phyloP scores from a whole-genome alignment of 1,139 yeast species.

The Sugiyamaella neomexicana region DNA sequence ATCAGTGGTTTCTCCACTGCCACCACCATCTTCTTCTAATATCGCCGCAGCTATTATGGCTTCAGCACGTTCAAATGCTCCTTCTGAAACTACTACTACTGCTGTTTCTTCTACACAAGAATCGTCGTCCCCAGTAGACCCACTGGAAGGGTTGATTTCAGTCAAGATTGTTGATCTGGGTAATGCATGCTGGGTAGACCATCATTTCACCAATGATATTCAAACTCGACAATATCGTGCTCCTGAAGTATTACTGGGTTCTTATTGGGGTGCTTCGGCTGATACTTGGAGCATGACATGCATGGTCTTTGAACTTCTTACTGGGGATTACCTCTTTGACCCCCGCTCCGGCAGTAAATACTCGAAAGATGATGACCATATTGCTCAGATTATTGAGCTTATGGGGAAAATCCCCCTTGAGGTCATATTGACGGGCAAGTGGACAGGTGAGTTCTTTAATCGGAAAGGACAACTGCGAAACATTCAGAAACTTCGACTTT shows the following conservation, averaged over 20 bases:
- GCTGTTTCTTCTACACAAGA: constrained; percentile 14
- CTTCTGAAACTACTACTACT: constrained; percentile 14
- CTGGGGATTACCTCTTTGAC: constrained; percentile 84
- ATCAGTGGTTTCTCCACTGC: neutral
- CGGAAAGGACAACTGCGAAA: constrained; percentile 54
- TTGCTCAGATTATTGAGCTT: constrained; percentile 80
- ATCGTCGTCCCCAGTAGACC: neutral
- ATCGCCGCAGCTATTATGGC: constrained; percentile 9
- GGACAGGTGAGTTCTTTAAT: constrained; percentile 55
- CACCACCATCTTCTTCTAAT: constrained; percentile 3
- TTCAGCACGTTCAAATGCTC: constrained; percentile 5
- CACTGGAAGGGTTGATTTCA: constrained; percentile 38
- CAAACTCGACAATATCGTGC: constrained; percentile 86
- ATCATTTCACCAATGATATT: constrained; percentile 78
- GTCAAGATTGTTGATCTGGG: constrained; percentile 84
- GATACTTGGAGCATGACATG: constrained; percentile 88
- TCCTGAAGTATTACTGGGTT: constrained; percentile 72
- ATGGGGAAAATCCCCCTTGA: constrained; percentile 60
- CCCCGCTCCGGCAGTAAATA: constrained; percentile 67
- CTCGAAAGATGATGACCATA: constrained; percentile 78
- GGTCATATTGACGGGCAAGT: constrained; percentile 54
- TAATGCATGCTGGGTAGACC: constrained; percentile 73
- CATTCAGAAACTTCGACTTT: constrained; percentile 64
- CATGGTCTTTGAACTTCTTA: constrained; percentile 72
- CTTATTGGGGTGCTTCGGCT: constrained; percentile 78